A percentile compares a stretch with the other conserved stretches of the same genome.
Evolutionary conservation across 208 protist species (phyloP).

Genomic region (Entamoeba histolytica): DNA sequence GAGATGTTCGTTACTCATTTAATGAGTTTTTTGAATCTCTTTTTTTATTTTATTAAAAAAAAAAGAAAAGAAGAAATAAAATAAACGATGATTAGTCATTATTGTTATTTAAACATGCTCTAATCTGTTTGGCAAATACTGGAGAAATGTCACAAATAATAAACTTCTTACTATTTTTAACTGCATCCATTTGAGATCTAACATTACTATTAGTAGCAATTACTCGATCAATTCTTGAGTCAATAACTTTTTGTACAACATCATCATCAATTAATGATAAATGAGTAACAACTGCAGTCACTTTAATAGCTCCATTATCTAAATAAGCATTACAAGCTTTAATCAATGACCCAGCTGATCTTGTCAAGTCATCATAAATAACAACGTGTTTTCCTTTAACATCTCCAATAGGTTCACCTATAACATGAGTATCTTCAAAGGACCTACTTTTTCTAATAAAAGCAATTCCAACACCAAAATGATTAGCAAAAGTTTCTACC

Average conservation of each 20-base stretch:
- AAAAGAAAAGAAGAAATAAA: no score
- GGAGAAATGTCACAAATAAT: background rate
- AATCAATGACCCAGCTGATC: conserved; percentile 9
- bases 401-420: conserved; percentile 14
- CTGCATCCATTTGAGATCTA: background rate
- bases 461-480: conserved; percentile 8
- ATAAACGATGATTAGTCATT: no score
- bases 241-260: background rate
- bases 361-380: conserved; percentile 24
- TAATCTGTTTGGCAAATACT: background rate
- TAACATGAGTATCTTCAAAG: background rate
- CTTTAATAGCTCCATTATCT: background rate
- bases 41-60: no score
- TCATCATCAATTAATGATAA: background rate
- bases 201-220: background rate
- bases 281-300: conserved; percentile 14
- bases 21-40: no score
- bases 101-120: background rate
- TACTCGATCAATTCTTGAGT: background rate
- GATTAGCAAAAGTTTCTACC: conserved; percentile 11
- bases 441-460: conserved; percentile 16
- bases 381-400: conserved; percentile 18
- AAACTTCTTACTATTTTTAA: background rate
- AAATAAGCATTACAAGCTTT: conserved; percentile 12
- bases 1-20: no score